Base-by-base conservation (phyloP, 2,329 filamentous ascomycete species). In the Venturia carpophila region DNA sequence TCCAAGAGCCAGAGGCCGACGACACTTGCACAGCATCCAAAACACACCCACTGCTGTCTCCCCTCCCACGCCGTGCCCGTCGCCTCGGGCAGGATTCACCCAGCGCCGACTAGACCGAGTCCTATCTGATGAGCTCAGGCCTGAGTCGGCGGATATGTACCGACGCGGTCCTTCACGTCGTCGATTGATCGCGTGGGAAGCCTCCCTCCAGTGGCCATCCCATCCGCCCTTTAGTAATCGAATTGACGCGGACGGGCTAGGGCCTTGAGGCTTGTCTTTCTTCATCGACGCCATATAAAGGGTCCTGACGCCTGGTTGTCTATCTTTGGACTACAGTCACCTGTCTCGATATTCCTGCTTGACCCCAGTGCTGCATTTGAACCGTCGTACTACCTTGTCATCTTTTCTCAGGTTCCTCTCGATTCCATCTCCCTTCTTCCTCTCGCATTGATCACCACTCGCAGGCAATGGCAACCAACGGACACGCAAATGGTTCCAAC, bases 401-500 rank as follows among this genome's bases (percentile, higher is more conserved):
- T 41, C n/a, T 24, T 3, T 9, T 21, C n/a, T 49, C 45, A n/a
- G 6, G 6, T 47, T 47, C 6, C 19, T 27, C 6, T 1, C 27
- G n/a, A 3, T 4, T 7, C 9, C 11, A 27, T 52, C 47, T 27
- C 1, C n/a, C 45, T 10, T 7, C 45, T 42, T 41, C 43, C 27
- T 7, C 13, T 19, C 60, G 9, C 34, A 45, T n/a, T n/a, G n/a
- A n/a, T 43, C 21, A 43, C 17, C 34, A 34, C 30, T 3, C 30
- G 30, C 30, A 34, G 30, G 30, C 30, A 34, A 61, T 61, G 37
- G 34, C 60, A 41, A 42, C 37, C 34, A 61, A 78, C 72, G 76
- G 73, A 70, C 66, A 66, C 73, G 65, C 58, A n/a, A 71, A 69
- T 63, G 68, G 68, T 64, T 41, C 63, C 37, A 61, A 61, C 11